These are phyloP conservation scores for Fusarium multiceps DNA, from an alignment of 2,329 filamentous ascomycete species.

Conservation along the genomic window DNA sequence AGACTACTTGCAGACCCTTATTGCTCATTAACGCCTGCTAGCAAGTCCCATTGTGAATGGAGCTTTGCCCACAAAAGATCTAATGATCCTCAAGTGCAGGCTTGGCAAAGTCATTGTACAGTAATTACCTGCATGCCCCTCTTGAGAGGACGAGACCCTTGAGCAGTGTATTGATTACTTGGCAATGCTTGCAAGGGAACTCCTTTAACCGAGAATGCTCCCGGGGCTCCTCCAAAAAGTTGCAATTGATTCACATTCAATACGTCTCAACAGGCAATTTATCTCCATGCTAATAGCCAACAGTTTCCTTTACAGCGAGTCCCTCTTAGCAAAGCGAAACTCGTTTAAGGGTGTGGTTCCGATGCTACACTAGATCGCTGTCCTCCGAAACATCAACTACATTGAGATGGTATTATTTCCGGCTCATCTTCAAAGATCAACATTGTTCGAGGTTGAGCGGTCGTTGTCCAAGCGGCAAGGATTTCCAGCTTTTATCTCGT, in stretches of 20 bases:
- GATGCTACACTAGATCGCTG: slow-evolving; percentile 6
- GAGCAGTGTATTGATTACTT: not conserved
- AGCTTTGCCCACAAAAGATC: slow-evolving; percentile 3
- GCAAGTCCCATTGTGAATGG: slow-evolving; percentile 14
- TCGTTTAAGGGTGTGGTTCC: not conserved
- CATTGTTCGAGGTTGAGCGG: not conserved
- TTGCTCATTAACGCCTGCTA: slow-evolving; percentile 2
- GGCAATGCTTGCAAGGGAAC: not conserved
- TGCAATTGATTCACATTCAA: slow-evolving; percentile 1
- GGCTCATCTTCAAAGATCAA: not conserved
- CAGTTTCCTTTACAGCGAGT: not conserved
- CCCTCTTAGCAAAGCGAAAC: not conserved
- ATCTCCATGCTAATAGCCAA: slow-evolving; percentile 5
- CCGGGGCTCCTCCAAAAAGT: not conserved
- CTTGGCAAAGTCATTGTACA: not conserved
- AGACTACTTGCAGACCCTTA: not conserved
- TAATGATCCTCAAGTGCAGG: slow-evolving; percentile 1
- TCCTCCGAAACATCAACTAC: not conserved
- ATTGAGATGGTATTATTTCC: not conserved
- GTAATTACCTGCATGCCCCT: slow-evolving; percentile 26
- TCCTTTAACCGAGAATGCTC: not conserved
- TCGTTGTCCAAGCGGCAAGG: not conserved
- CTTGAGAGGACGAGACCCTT: not conserved
- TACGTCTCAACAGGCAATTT: not conserved
- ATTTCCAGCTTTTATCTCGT: slow-evolving; percentile 14